Percentiles rank a stretch among this genome's conserved stretches.
Evolutionary conservation across 2,329 filamentous ascomycete species (phyloP).

Genomic region (Exophiala xenobiotica): DNA sequence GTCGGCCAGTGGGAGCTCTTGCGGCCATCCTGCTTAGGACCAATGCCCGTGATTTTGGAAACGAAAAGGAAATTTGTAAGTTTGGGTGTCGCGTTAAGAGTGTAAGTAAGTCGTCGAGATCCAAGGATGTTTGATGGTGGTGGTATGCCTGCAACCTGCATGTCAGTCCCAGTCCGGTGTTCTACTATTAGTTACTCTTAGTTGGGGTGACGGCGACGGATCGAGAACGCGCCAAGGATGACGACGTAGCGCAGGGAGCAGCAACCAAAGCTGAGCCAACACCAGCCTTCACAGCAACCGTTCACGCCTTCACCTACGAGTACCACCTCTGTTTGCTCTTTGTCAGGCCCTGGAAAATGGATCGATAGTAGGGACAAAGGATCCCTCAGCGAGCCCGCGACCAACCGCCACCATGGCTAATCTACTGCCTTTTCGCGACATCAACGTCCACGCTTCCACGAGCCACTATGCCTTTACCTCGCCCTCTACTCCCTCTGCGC

Average conservation of each 20-base stretch:
- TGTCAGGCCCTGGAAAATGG: background rate
- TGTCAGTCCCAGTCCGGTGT: background rate
- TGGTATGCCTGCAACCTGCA: background rate
- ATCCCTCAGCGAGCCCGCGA: background rate
- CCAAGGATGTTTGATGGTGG: background rate
- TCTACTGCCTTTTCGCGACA: conserved; percentile 80
- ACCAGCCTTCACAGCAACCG: too few relatives aligned
- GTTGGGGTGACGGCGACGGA: background rate
- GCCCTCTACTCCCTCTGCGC: conserved; percentile 85
- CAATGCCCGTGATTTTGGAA: too few relatives aligned
- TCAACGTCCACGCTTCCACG: conserved; percentile 90
- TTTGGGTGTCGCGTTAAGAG: too few relatives aligned
- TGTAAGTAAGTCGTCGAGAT: too few relatives aligned
- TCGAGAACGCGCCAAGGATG: conserved; percentile 12
- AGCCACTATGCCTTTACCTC: conserved; percentile 96
- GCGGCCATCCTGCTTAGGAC: conserved; percentile 85
- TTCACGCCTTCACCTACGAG: background rate
- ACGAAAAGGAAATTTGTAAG: too few relatives aligned
- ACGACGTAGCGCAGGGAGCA: too few relatives aligned
- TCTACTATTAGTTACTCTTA: too few relatives aligned
- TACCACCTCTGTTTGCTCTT: background rate
- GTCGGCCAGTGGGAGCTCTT: conserved; percentile 69
- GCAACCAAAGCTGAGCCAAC: too few relatives aligned
- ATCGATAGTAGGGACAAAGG: conserved; percentile 10
- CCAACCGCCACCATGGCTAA: conserved; percentile 21